Conservation (phyloP, 2,329 filamentous ascomycete species). For the Periglandula ipomoeae region DNA sequence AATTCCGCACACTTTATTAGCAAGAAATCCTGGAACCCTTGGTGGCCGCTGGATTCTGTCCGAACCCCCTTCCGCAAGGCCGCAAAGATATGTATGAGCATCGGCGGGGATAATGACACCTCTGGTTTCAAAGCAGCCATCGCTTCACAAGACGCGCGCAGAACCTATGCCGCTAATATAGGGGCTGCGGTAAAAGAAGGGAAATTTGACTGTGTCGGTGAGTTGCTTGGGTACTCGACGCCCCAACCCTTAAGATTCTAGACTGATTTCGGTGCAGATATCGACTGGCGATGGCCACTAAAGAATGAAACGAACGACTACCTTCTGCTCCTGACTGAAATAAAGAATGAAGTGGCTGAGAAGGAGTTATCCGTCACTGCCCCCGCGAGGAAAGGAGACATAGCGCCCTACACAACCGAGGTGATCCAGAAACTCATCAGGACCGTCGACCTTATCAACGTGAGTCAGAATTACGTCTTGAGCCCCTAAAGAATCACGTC, state of each 20-base stretch:
- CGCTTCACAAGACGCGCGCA: constrained; percentile 35
- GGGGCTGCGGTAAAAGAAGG: constrained; percentile 41
- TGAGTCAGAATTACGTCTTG: constrained; percentile 12
- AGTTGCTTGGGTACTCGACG: constrained; percentile 13
- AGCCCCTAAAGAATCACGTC: neutral
- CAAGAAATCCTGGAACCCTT: constrained; percentile 38
- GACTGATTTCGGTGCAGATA: constrained; percentile 30
- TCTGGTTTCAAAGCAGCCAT: constrained; percentile 43
- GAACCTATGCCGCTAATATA: constrained; percentile 48
- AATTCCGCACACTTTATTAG: constrained; percentile 39
- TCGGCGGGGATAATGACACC: constrained; percentile 58
- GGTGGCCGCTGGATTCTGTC: constrained; percentile 40
- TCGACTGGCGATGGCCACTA: constrained; percentile 57
- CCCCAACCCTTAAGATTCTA: too few species aligned
- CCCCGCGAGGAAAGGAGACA: constrained; percentile 52
- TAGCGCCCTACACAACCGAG: constrained; percentile 55
- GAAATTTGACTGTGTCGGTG: constrained; percentile 52
- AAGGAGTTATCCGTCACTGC: constrained; percentile 60
- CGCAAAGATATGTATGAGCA: constrained; percentile 52
- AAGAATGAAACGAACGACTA: constrained; percentile 60
- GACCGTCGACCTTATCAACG: constrained; percentile 56
- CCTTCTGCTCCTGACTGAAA: constrained; percentile 48
- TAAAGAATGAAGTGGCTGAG: constrained; percentile 48
- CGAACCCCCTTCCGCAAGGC: constrained; percentile 41
- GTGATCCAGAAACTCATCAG: constrained; percentile 50